phyloP scores from a whole-genome alignment of 345 rosid genomes.

The Acer negundo region DNA sequence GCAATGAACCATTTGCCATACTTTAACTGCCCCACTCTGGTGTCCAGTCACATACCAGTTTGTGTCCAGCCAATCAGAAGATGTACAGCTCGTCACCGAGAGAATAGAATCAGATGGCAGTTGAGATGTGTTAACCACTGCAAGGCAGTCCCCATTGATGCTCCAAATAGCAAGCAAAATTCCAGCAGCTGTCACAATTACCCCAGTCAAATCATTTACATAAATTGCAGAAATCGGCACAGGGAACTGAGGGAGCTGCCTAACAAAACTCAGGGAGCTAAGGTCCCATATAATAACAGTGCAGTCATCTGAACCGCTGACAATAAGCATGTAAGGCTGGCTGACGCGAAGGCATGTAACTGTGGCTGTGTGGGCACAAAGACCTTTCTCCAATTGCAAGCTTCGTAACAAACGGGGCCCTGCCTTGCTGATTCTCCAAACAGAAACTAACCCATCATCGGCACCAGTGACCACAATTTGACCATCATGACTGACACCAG shows the following conservation, averaged over 20 bases:
- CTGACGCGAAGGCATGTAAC: conserved; percentile 92
- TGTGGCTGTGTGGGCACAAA: conserved; percentile 79
- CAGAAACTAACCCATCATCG: conserved; percentile 85
- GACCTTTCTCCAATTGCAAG: conserved; percentile 75
- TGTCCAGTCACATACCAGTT: conserved; percentile 98
- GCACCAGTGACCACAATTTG: conserved; percentile 89
- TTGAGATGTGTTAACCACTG: conserved; percentile 87
- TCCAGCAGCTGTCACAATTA: conserved; percentile 95
- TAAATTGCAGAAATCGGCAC: conserved; percentile 85
- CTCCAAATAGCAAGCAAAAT: conserved; percentile 96
- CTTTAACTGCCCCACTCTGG: conserved; percentile 97
- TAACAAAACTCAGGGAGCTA: conserved; percentile 75
- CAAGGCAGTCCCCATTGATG: conserved; percentile 96
- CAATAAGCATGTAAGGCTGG: conserved; percentile 96
- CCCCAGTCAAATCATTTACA: conserved; percentile 91
- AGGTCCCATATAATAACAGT: conserved; percentile 98
- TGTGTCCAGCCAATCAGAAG: conserved; percentile 92
- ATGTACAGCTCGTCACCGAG: conserved; percentile 80
- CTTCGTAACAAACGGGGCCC: conserved; percentile 59
- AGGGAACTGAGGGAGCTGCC: conserved; percentile 92
- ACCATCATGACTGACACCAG: conserved; percentile 90
- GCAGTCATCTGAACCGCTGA: conserved; percentile 94
- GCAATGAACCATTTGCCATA: conserved; percentile 92
- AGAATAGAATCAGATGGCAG: conserved; percentile 92
- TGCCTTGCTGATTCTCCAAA: conserved; percentile 81